Percentiles rank a stretch among this genome's conserved stretches.
Conservation (phyloP, 2,329 filamentous ascomycete genomes). For the Parafenestella ontariensis region DNA sequence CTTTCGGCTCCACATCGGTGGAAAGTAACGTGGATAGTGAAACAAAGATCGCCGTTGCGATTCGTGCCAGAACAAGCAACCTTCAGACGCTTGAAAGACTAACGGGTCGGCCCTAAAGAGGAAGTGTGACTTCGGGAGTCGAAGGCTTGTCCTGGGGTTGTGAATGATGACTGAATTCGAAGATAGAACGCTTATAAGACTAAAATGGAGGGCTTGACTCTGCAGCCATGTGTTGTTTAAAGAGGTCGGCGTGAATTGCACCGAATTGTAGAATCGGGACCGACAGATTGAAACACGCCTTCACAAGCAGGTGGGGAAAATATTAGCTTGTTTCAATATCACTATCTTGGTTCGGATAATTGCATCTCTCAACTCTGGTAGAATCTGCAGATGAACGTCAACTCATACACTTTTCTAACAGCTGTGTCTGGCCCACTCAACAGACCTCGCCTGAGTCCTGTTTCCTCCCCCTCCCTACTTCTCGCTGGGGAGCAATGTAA, state of each 20-base stretch:
- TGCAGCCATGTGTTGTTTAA: neutral
- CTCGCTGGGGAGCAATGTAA: neutral
- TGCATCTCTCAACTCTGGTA: too few relatives aligned
- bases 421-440: neutral
- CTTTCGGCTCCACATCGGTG: conserved; percentile 1
- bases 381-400: too few relatives aligned
- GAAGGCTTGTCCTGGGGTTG: too few relatives aligned
- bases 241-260: neutral
- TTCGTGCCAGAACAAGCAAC: neutral
- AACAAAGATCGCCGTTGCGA: neutral
- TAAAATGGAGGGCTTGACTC: neutral
- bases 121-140: conserved; percentile 2
- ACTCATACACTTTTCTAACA: neutral
- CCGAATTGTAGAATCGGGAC: too few relatives aligned
- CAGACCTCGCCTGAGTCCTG: neutral
- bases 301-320: too few relatives aligned
- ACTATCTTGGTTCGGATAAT: too few relatives aligned
- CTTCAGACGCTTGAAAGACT: neutral
- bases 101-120: conserved; percentile 18
- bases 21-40: conserved; percentile 9
- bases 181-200: conserved; percentile 1
- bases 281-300: too few relatives aligned
- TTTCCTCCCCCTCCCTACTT: neutral
- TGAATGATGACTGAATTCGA: too few relatives aligned
- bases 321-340: too few relatives aligned